Evolutionary conservation across 164 flowering plant genomes (phyloP), one percentile per base, ranked within the genome.

Genomic region (Vitis rotundifolia): DNA sequence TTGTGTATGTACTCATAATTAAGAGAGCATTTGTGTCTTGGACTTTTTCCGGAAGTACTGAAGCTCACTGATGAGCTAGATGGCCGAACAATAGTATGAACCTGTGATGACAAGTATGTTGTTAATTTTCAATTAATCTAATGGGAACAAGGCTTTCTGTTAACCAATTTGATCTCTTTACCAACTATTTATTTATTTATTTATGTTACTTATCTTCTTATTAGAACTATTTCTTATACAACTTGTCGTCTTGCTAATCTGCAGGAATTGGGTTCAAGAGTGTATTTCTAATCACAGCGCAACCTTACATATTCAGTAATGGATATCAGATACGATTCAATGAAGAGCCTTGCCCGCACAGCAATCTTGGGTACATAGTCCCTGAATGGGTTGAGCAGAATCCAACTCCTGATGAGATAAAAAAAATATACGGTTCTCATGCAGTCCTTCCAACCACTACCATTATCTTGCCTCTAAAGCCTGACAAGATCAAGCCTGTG

Each of bases 251-350:
- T 68, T 5, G 16, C 4, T 59, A 19, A 13, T 47, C 11, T 74
- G 64, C 82, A 89, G 93, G 93, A 15, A 91, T 89, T 61, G 93
- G 95, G 3, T 90, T 90, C 77, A 90, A 90, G 79, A 90, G 91
- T 66, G 90, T 90, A 11, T 90, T 90, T 80, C 79, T 90, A 66
- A 78, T 88, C 44, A 81, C 88, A 12, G 60, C 87, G 5, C 84
- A 75, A 61, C 92, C 91, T 3, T 82, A 81, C 74, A 84, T 90
- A 51, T 88, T 88, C 77, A 88, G 92, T 68, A 85, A 88, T 67
- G 91, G 92, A 50, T 88, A 90, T 75, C 85, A 85, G 75, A 87
- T 88, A 50, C 73, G 79, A 59, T 90, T 90, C 64, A 78, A 29
- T 71, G 91, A 88, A 73, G 70, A 75, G 2, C 91, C 92, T 28